Percentiles rank a stretch among this genome's conserved stretches.
Evolutionary conservation across 176 grass and related monocot genomes (phyloP).

Genomic region (maize (Zea mays)): Zm-B73-REFERENCE-NAM-5.0 NC_050101.1:176767501-176768000

Average conservation of each 20-base stretch:
- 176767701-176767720: too few relatives aligned
- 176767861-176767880: neutral
- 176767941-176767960: too few relatives aligned
- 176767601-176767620: too few relatives aligned
- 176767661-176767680: too few relatives aligned
- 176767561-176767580: too few relatives aligned
- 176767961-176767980: slow-evolving; percentile 41
- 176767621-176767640: too few relatives aligned
- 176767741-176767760: neutral
- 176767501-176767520: too few relatives aligned
- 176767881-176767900: neutral
- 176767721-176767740: neutral
- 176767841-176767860: neutral
- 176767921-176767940: neutral
- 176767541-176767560: too few relatives aligned
- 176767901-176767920: neutral
- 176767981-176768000: slow-evolving; percentile 65
- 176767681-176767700: too few relatives aligned
- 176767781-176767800: neutral
- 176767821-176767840: neutral
- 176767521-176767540: too few relatives aligned
- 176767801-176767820: neutral
- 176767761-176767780: neutral
- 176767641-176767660: too few relatives aligned
- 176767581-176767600: too few relatives aligned